Evolutionary conservation across 768 basidiomycete species (phyloP).

Genomic region (Phlebiopsis flavidoalba): DNA sequence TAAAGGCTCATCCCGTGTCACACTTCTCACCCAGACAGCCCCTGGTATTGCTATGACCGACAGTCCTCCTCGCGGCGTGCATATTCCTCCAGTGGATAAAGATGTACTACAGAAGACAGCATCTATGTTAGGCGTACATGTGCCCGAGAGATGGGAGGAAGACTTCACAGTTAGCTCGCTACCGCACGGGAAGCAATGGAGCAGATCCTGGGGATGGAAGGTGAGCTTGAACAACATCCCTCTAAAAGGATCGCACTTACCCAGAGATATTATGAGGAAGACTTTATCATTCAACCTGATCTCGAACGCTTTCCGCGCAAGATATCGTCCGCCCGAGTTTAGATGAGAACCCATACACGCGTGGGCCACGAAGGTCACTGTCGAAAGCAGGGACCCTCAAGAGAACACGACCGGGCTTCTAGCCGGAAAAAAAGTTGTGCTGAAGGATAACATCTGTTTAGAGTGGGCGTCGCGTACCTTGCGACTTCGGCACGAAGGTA

Average conservation of each 20-base stretch:
- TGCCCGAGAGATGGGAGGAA: constrained; percentile 12
- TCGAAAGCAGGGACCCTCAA: constrained; percentile 21
- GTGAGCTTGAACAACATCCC: neutral
- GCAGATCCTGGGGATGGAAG: constrained; percentile 15
- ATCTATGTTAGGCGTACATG: constrained; percentile 12
- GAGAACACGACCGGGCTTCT: constrained; percentile 22
- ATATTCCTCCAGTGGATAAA: constrained; percentile 6
- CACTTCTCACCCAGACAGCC: neutral
- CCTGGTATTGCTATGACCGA: neutral
- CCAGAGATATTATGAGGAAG: neutral
- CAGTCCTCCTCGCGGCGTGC: neutral
- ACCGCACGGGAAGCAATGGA: constrained; percentile 16
- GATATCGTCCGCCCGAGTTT: constrained; percentile 16
- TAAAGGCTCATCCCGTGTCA: neutral
- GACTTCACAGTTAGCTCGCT: constrained; percentile 14
- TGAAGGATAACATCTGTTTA: constrained; percentile 29
- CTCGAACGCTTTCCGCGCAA: constrained; percentile 20
- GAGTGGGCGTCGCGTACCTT: constrained; percentile 39
- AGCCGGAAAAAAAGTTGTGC: constrained; percentile 32
- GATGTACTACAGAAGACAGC: constrained; percentile 14
- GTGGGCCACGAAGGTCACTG: constrained; percentile 33
- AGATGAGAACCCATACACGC: constrained; percentile 28
- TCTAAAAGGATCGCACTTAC: neutral
- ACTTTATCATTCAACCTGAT: constrained; percentile 15
- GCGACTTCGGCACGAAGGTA: constrained; percentile 36